Conservation (phyloP, 257 asterid species). For the Rehmannia glutinosa region DNA sequence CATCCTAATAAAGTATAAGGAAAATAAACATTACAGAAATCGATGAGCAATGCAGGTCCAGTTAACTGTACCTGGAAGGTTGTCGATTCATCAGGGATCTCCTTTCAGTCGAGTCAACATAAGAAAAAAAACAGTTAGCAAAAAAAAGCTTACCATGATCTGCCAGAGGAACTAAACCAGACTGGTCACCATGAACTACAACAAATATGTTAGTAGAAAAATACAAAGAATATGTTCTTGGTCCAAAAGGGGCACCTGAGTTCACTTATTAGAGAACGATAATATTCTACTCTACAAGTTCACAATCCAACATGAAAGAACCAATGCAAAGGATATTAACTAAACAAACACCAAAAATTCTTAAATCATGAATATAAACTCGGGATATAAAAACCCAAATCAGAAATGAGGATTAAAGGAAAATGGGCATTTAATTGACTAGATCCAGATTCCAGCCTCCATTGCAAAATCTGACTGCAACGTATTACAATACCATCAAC, state of each 20-base stretch:
- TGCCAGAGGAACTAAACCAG: not conserved
- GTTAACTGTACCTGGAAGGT: not conserved
- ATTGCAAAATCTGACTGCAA: slow-evolving; percentile 13
- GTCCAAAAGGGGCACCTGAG: not conserved
- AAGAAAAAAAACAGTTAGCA: not conserved
- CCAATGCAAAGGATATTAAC: not conserved
- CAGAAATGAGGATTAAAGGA: not conserved
- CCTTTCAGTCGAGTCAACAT: slow-evolving; percentile 7
- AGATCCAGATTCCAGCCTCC: slow-evolving; percentile 5
- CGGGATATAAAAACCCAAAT: not conserved
- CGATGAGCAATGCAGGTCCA: not conserved
- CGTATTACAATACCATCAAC: slow-evolving; percentile 15
- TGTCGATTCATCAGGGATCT: not conserved
- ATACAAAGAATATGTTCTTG: not conserved
- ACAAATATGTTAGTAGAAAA: not conserved
- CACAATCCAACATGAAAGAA: not conserved
- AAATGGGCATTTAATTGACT: slow-evolving; percentile 9
- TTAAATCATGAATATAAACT: not conserved
- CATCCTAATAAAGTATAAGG: not conserved
- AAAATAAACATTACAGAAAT: not conserved
- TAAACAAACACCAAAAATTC: not conserved
- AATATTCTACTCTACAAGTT: not conserved
- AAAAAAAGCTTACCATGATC: not conserved
- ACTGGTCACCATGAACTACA: not conserved
- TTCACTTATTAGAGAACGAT: not conserved